These are phyloP conservation scores for Rhododendron vialii DNA, from an alignment of 148 eudicot genomes.

Conservation along the genomic window DNA sequence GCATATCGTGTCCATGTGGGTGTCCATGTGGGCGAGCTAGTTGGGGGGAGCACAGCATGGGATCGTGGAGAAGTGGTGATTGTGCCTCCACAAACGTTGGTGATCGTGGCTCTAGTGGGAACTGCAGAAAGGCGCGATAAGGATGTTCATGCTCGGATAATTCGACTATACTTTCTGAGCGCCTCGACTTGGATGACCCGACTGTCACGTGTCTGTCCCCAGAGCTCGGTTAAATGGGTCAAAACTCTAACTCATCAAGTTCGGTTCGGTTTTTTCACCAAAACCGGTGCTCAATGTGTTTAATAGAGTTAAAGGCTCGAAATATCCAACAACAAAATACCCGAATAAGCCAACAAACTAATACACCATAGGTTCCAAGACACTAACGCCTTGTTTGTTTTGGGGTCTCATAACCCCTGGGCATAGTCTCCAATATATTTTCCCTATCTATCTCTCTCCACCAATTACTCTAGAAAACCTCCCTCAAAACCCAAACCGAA, in stretches of 20 bases:
- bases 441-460: no score
- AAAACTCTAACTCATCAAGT: neutral
- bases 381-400: no score
- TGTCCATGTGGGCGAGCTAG: no score
- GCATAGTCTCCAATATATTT: no score
- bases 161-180: neutral
- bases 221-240: neutral
- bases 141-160: neutral
- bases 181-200: neutral
- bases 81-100: neutral
- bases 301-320: no score
- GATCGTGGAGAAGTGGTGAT: neutral
- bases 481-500: no score
- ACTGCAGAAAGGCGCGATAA: neutral
- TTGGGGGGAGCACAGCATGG: no score
- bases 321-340: no score
- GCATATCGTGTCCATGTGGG: neutral
- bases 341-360: neutral
- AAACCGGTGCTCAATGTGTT: neutral
- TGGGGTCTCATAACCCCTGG: no score
- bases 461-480: no score
- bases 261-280: neutral
- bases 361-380: neutral
- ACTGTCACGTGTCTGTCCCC: neutral
- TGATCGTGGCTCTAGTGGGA: neutral